Percentiles rank a stretch among this genome's conserved stretches.
Evolutionary conservation across 2,329 filamentous ascomycete species (phyloP).

Genomic region (Colletotrichum sp.): DNA sequence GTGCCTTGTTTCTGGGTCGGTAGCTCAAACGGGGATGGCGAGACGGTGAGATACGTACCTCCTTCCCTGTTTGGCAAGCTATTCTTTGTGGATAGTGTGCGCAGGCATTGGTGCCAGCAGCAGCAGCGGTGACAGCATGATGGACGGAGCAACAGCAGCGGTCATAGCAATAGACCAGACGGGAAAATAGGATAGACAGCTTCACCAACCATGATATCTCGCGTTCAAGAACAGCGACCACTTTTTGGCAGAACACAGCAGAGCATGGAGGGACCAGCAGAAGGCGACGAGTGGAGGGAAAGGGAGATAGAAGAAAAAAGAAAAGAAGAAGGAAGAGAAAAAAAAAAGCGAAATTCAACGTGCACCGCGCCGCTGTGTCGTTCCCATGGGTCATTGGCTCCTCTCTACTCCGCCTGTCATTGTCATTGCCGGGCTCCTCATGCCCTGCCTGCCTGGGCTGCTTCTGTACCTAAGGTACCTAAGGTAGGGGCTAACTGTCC

Average conservation of each 20-base stretch:
- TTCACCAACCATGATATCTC: not conserved
- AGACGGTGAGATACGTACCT: not conserved
- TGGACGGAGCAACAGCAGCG: not conserved
- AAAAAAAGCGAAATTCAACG: not conserved
- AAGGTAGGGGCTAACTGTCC: not conserved
- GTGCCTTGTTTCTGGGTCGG: not conserved
- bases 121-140: not conserved
- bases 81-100: not conserved
- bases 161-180: not conserved
- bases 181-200: not conserved
- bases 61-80: not conserved
- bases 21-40: not conserved
- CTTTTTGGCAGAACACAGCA: too few relatives aligned
- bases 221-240: not conserved
- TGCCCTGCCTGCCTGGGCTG: not conserved
- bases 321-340: not conserved
- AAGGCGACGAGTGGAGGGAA: not conserved
- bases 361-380: not conserved
- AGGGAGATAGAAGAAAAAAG: not conserved
- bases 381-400: not conserved
- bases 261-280: not conserved
- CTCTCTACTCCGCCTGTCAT: not conserved
- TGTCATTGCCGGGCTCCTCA: not conserved
- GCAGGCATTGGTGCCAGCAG: not conserved
- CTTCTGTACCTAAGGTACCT: not conserved